phyloP scores from a whole-genome alignment of 2,329 filamentous ascomycete species.

The Coniochaeta sp. region DNA sequence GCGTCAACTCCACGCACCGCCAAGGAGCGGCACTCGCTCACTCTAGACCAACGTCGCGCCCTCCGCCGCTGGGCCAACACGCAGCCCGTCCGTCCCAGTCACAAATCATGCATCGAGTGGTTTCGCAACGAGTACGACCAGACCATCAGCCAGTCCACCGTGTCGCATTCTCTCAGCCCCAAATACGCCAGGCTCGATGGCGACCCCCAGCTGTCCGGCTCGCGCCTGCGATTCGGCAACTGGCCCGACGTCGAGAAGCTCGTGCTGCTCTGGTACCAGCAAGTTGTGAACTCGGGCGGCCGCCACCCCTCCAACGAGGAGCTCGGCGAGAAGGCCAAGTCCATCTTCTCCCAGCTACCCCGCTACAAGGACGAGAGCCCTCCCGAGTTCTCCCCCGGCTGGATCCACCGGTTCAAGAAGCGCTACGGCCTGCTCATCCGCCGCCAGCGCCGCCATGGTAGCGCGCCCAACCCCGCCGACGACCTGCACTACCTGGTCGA shows the following conservation, averaged over 20 bases:
- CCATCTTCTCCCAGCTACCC: conserved; percentile 49
- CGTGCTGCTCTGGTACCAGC: conserved; percentile 47
- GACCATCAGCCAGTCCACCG: conserved; percentile 55
- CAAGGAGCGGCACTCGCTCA: conserved; percentile 51
- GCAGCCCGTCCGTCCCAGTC: conserved; percentile 48
- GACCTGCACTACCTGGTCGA: conserved; percentile 55
- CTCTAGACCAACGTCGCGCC: conserved; percentile 54
- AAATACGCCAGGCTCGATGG: conserved; percentile 56
- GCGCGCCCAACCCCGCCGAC: conserved; percentile 40
- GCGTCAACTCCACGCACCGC: conserved; percentile 4
- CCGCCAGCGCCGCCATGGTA: conserved; percentile 44
- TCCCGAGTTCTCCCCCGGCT: conserved; percentile 56
- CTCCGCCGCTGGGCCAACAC: conserved; percentile 52
- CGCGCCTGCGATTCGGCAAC: conserved; percentile 54
- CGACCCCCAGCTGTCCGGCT: conserved; percentile 55
- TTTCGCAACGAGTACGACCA: conserved; percentile 51
- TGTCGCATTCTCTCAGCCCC: conserved; percentile 53
- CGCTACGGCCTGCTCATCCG: conserved; percentile 51
- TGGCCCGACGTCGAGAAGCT: conserved; percentile 58
- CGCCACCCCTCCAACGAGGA: conserved; percentile 56
- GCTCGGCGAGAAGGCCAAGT: conserved; percentile 54
- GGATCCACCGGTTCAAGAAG: conserved; percentile 60
- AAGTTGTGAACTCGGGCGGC: conserved; percentile 43
- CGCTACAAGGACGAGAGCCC: conserved; percentile 53
- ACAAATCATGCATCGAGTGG: conserved; percentile 58